Evolutionary conservation across 1,284 basidiomycete genomes (phyloP).

Genomic region (Lignosus rhinocerotis): DNA sequence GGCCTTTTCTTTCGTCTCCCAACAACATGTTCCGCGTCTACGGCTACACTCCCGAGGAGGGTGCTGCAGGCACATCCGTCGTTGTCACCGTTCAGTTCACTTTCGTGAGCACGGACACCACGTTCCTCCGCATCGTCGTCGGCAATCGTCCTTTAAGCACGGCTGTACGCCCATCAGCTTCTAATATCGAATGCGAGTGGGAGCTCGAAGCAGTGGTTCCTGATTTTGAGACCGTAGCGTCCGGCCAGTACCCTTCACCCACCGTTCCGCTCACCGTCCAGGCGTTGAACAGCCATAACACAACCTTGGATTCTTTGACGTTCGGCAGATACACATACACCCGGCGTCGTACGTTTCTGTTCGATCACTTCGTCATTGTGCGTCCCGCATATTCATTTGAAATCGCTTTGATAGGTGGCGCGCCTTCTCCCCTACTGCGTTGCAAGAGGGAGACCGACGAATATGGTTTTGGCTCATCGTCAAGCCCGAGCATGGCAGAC

Average conservation of each 20-base stretch:
- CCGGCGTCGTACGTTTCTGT: slow-evolving; percentile 43
- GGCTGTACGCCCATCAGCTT: slow-evolving; percentile 48
- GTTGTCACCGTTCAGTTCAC: slow-evolving; percentile 62
- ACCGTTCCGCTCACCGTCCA: slow-evolving; percentile 60
- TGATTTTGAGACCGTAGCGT: slow-evolving; percentile 38
- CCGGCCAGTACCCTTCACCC: slow-evolving; percentile 29
- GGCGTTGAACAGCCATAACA: slow-evolving; percentile 53
- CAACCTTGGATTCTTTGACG: slow-evolving; percentile 59
- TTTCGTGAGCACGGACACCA: slow-evolving; percentile 44
- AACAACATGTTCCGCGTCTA: slow-evolving; percentile 59
- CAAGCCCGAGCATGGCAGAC: slow-evolving; percentile 3
- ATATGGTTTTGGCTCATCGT: neutral
- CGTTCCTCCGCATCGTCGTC: slow-evolving; percentile 68
- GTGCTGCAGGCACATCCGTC: slow-evolving; percentile 56
- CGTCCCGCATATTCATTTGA: neutral
- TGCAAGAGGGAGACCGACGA: slow-evolving; percentile 9
- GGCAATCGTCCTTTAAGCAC: slow-evolving; percentile 62
- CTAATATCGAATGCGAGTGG: slow-evolving; percentile 50
- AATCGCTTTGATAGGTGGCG: slow-evolving; percentile 1
- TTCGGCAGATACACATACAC: slow-evolving; percentile 76
- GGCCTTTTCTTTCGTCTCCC: slow-evolving; percentile 36
- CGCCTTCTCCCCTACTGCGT: slow-evolving; percentile 8
- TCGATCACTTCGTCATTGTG: neutral
- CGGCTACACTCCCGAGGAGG: slow-evolving; percentile 60
- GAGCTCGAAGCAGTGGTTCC: slow-evolving; percentile 53